phyloP scores from a whole-genome alignment of 1,284 basidiomycete species.

The Apiotrichum siamense region DNA sequence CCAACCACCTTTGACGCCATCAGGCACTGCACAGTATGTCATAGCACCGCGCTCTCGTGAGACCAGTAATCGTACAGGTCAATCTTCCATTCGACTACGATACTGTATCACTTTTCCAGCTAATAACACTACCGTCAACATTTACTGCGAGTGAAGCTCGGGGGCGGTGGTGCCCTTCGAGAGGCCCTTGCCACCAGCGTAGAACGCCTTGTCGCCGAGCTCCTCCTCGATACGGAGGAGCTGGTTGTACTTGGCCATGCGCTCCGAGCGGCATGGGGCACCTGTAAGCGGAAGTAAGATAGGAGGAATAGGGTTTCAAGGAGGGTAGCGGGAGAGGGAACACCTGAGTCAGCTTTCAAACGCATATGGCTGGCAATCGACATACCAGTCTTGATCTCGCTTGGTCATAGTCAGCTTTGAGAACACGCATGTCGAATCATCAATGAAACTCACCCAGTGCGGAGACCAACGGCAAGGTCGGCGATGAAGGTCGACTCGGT shows the following conservation, averaged over 20 bases:
- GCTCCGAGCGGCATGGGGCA: slow-evolving; percentile 10
- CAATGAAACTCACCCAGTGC: slow-evolving; percentile 47
- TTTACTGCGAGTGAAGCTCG: slow-evolving; percentile 52
- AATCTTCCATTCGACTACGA: too few relatives aligned
- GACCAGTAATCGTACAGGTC: too few relatives aligned
- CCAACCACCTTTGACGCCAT: too few relatives aligned
- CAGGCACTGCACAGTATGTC: too few relatives aligned
- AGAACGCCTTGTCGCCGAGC: slow-evolving; percentile 58
- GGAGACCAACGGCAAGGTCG: slow-evolving; percentile 91
- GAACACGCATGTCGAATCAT: not conserved
- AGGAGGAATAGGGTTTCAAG: too few relatives aligned
- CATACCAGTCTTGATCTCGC: slow-evolving; percentile 13
- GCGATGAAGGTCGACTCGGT: slow-evolving; percentile 95
- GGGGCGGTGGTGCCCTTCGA: slow-evolving; percentile 68
- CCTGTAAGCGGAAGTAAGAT: too few relatives aligned
- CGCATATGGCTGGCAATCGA: too few relatives aligned
- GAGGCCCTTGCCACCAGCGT: slow-evolving; percentile 72
- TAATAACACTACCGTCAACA: too few relatives aligned
- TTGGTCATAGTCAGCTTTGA: not conserved
- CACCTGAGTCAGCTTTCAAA: too few relatives aligned
- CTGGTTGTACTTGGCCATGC: slow-evolving; percentile 58
- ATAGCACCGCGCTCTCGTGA: too few relatives aligned
- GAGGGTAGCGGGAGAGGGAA: too few relatives aligned
- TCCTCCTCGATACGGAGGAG: slow-evolving; percentile 90
- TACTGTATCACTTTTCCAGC: too few relatives aligned